Percentiles rank a stretch among this genome's conserved stretches.
Evolutionary conservation across 1,284 basidiomycete genomes (phyloP).

Genomic region (Sanghuangporus sanghuang): DNA sequence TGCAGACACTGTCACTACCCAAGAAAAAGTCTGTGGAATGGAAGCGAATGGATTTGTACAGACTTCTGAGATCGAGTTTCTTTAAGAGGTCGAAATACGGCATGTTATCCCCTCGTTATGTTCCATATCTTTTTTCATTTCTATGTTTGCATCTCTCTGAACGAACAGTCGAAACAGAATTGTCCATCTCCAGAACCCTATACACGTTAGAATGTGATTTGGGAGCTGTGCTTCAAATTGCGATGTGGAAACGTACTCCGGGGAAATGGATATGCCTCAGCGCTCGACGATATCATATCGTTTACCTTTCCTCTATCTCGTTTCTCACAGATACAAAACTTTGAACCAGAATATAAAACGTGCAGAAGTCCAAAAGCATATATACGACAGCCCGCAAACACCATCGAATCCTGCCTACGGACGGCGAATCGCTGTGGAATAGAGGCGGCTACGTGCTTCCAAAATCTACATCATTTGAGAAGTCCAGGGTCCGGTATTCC

Average conservation of each 20-base stretch:
- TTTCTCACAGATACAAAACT: neutral
- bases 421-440: constrained; percentile 5
- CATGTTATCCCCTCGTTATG: too few species aligned
- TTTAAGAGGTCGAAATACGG: too few species aligned
- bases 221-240: neutral
- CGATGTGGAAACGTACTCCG: neutral
- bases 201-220: too few species aligned
- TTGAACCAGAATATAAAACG: neutral
- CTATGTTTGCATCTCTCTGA: too few species aligned
- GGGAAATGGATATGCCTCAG: neutral
- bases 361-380: neutral
- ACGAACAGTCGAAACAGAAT: too few species aligned
- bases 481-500: constrained; percentile 20
- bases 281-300: neutral
- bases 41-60: neutral
- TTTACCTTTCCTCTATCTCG: too few species aligned
- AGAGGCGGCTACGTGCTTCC: constrained; percentile 10
- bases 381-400: too few species aligned
- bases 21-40: constrained; percentile 19
- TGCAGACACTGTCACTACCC: constrained; percentile 22
- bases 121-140: too few species aligned
- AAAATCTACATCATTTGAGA: constrained; percentile 12
- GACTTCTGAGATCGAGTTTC: too few species aligned
- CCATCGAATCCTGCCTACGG: neutral
- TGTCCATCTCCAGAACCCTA: too few species aligned